A percentile compares a stretch with the other conserved stretches of the same genome.
Conservation (phyloP, 192 early-diverging fungal genomes). For the Podila epicladia region DNA sequence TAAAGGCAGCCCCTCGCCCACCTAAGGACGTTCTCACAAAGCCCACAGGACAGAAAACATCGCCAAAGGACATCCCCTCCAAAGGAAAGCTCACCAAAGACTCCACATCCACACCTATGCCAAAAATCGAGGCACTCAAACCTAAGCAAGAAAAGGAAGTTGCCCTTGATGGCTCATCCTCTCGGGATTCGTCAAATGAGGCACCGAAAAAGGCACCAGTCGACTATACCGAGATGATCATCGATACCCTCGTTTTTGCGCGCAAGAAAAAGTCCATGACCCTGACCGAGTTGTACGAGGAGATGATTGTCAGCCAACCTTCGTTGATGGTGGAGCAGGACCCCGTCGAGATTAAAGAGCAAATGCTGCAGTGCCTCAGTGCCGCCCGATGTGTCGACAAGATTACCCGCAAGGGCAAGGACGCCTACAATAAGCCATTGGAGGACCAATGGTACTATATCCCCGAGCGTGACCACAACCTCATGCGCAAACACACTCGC, state of each 20-base stretch:
- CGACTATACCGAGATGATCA: slow-evolving; percentile 60
- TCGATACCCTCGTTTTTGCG: slow-evolving; percentile 64
- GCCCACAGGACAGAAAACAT: background rate
- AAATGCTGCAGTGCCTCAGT: slow-evolving; percentile 51
- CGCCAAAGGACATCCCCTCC: background rate
- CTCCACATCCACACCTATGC: background rate
- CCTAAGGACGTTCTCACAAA: background rate
- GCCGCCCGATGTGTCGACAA: slow-evolving; percentile 58
- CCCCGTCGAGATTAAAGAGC: slow-evolving; percentile 38
- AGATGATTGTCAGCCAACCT: slow-evolving; percentile 59
- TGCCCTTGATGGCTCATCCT: slow-evolving; percentile 1
- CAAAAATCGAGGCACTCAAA: slow-evolving; percentile 1
- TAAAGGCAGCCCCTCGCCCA: background rate
- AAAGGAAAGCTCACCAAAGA: background rate
- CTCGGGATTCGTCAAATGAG: slow-evolving; percentile 20
- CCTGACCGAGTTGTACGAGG: slow-evolving; percentile 58
- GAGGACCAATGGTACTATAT: slow-evolving; percentile 65
- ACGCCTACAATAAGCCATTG: slow-evolving; percentile 62
- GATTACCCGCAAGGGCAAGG: slow-evolving; percentile 64
- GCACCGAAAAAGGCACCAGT: slow-evolving; percentile 10
- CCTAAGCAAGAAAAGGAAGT: background rate
- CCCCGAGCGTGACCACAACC: slow-evolving; percentile 60
- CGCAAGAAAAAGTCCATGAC: slow-evolving; percentile 65
- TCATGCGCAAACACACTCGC: slow-evolving; percentile 60
- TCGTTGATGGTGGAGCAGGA: slow-evolving; percentile 24